Percentiles rank a stretch among this genome's conserved stretches.
phyloP scores from a whole-genome alignment of 2,329 filamentous ascomycete genomes.

The Fusarium euwallaceae region DNA sequence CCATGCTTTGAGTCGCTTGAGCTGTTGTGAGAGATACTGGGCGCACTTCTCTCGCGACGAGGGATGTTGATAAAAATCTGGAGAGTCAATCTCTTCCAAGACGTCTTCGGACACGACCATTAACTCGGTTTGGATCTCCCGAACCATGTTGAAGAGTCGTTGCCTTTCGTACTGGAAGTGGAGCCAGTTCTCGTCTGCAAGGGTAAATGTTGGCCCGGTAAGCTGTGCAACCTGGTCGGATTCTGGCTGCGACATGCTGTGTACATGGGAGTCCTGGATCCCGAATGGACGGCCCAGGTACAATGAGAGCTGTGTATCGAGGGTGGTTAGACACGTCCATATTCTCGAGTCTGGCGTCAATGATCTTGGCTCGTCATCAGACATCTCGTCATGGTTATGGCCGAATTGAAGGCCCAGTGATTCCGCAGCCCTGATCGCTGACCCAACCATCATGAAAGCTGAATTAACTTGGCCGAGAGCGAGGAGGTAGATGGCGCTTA shows the following conservation, averaged over 20 bases:
- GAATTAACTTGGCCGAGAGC: conserved; percentile 30
- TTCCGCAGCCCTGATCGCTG: conserved; percentile 32
- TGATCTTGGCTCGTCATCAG: neutral
- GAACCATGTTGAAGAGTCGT: conserved; percentile 28
- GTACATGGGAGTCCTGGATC: neutral
- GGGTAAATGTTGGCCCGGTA: conserved; percentile 34
- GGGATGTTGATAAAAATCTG: conserved; percentile 44
- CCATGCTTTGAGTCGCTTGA: conserved; percentile 49
- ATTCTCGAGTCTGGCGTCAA: conserved; percentile 7
- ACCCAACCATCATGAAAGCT: conserved; percentile 33
- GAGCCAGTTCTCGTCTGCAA: conserved; percentile 40
- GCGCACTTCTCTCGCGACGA: conserved; percentile 45
- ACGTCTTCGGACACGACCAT: conserved; percentile 26
- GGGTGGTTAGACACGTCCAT: conserved; percentile 38
- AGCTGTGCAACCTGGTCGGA: conserved; percentile 24
- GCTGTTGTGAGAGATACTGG: conserved; percentile 44
- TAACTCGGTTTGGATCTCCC: conserved; percentile 36
- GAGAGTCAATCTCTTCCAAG: conserved; percentile 25
- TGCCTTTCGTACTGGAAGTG: conserved; percentile 37
- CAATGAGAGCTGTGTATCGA: conserved; percentile 38
- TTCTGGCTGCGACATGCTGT: conserved; percentile 8
- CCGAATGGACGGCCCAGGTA: conserved; percentile 38
- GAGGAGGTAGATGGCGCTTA: conserved; percentile 59
- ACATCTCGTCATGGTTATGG: neutral
- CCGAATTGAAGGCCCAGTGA: conserved; percentile 36